A percentile compares a stretch with the other conserved stretches of the same genome.
Conservation (phyloP, 2,329 filamentous ascomycete genomes). For the Cercospora zeina region DNA sequence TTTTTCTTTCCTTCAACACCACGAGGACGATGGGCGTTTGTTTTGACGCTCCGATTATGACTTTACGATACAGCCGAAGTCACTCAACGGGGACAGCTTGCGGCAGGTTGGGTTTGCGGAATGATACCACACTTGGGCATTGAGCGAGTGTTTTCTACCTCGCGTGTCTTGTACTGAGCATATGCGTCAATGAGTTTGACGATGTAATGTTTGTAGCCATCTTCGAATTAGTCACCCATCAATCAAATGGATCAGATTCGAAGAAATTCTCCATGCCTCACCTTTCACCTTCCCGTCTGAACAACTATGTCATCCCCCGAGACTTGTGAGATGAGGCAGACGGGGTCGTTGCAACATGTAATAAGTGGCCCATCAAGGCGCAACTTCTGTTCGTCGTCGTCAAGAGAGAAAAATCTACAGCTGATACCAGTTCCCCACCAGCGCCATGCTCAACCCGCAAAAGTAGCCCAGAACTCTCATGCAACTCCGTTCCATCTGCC, state of each 20-base stretch:
- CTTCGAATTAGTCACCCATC: background rate
- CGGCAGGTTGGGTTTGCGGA: constrained; percentile 16
- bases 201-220: background rate
- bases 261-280: no score
- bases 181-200: constrained; percentile 16
- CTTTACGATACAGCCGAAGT: constrained; percentile 23
- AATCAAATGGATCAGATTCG: background rate
- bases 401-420: no score
- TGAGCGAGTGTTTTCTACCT: constrained; percentile 14
- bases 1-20: constrained; percentile 29
- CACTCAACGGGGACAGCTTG: constrained; percentile 10
- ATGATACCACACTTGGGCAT: constrained; percentile 25
- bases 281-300: no score
- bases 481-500: no score
- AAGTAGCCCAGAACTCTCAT: no score
- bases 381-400: no score
- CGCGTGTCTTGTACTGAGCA: constrained; percentile 5
- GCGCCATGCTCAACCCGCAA: no score
- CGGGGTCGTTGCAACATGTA: no score
- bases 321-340: no score
- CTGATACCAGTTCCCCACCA: no score
- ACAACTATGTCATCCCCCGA: no score
- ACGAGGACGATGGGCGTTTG: background rate
- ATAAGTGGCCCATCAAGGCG: no score
- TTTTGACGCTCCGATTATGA: constrained; percentile 16